A percentile compares a stretch with the other conserved stretches of the same genome.
These are phyloP conservation scores for Geoglossum glabrum DNA, from an alignment of 495 filamentous ascomycete genomes.

Conservation along the genomic window DNA sequence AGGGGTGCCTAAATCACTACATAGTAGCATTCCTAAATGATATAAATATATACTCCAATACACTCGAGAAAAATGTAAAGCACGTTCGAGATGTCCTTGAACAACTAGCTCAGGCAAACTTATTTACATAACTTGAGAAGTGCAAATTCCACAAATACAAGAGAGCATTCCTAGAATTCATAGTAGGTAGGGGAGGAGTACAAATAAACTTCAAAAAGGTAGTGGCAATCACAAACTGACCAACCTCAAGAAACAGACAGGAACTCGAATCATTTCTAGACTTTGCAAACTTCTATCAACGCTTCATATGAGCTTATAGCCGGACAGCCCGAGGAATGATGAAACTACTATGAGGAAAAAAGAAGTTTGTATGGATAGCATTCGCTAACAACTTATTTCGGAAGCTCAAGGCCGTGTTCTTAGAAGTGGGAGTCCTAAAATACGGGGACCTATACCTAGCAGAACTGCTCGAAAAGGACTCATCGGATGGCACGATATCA, in stretches of 20 bases:
- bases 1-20: neutral
- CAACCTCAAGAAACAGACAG: too few species aligned
- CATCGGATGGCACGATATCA: slow-evolving; percentile 6
- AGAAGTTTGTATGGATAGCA: slow-evolving; percentile 4
- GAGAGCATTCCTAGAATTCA: too few species aligned
- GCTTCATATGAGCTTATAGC: slow-evolving; percentile 10
- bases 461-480: slow-evolving; percentile 8
- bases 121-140: too few species aligned
- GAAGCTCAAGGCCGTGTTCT: slow-evolving; percentile 6
- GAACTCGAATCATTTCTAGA: slow-evolving; percentile 9
- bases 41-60: slow-evolving; percentile 5
- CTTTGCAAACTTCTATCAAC: slow-evolving; percentile 10
- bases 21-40: slow-evolving; percentile 2
- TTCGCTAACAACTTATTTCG: slow-evolving; percentile 4
- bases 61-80: neutral
- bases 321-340: slow-evolving; percentile 5
- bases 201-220: too few species aligned
- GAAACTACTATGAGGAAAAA: slow-evolving; percentile 7
- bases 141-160: too few species aligned
- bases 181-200: too few species aligned
- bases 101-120: neutral
- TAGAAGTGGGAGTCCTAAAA: slow-evolving; percentile 3
- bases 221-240: too few species aligned
- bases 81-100: neutral
- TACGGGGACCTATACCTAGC: slow-evolving; percentile 4